A percentile compares a stretch with the other conserved stretches of the same genome.
These are phyloP conservation scores for Epichloe baconii DNA, from an alignment of 2,329 filamentous ascomycete genomes.

Conservation along the genomic window DNA sequence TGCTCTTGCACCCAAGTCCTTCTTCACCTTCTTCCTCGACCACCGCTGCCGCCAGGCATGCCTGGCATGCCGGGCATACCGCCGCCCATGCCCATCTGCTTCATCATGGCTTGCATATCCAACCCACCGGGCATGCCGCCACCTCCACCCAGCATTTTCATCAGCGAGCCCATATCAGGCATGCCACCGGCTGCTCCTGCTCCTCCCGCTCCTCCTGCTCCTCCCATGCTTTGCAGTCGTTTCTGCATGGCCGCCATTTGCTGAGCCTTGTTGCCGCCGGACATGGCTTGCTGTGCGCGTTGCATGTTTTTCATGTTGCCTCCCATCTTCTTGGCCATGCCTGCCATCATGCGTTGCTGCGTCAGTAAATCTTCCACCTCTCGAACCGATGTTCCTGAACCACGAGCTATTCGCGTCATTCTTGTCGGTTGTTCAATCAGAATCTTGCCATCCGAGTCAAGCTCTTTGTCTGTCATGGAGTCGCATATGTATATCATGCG, in stretches of 20 bases:
- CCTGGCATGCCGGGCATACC: neutral
- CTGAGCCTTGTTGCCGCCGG: constrained; percentile 79
- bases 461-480: constrained; percentile 91
- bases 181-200: constrained; percentile 51
- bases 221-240: constrained; percentile 79
- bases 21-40: constrained; percentile 17
- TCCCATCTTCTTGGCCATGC: constrained; percentile 98
- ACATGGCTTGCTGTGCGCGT: constrained; percentile 79
- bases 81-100: constrained; percentile 50
- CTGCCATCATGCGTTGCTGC: constrained; percentile 96
- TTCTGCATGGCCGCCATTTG: constrained; percentile 98
- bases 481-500: constrained; percentile 99
- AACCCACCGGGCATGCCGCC: constrained; percentile 54
- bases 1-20: neutral
- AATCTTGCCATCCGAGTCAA: constrained; percentile 89
- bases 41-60: constrained; percentile 15
- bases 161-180: constrained; percentile 74
- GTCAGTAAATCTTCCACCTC: constrained; percentile 93
- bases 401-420: constrained; percentile 82
- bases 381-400: constrained; percentile 77
- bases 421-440: constrained; percentile 85
- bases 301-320: constrained; percentile 98
- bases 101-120: constrained; percentile 73
- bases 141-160: constrained; percentile 74
- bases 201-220: constrained; percentile 33